Conservation (phyloP, 2,329 filamentous ascomycete genomes). For the Ceratocystis variospora region DNA sequence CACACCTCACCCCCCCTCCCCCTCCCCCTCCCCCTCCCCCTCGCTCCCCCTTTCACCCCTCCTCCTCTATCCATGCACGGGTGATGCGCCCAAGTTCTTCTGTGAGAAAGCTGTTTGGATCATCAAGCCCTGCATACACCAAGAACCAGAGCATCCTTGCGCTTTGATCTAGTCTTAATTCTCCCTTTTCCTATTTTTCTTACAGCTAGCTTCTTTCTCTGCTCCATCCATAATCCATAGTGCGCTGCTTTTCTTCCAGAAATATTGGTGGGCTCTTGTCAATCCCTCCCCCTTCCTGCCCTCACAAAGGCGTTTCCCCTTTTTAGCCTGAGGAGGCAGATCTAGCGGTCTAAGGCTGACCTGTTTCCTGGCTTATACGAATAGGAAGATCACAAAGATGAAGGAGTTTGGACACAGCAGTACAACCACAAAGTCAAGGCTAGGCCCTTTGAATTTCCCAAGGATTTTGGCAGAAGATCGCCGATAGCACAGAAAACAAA, state of each 20-base stretch:
- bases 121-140: not conserved
- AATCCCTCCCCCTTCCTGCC: not conserved
- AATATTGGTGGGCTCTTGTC: not conserved
- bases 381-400: not conserved
- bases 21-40: not conserved
- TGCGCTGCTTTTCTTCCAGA: not conserved
- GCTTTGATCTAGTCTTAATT: not conserved
- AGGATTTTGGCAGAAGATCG: conserved; percentile 1
- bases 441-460: not conserved
- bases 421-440: too few relatives aligned
- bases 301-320: not conserved
- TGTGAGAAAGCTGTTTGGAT: not conserved
- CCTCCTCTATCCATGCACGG: not conserved
- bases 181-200: not conserved
- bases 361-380: not conserved
- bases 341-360: not conserved
- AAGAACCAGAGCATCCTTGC: not conserved
- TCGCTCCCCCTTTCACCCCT: not conserved
- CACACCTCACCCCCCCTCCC: not conserved
- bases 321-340: not conserved
- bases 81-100: not conserved
- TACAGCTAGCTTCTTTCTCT: not conserved
- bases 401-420: not conserved
- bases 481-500: not conserved
- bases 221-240: not conserved